phyloP scores from a whole-genome alignment of 2,329 filamentous ascomycete genomes.

The Epichloe scottii region DNA sequence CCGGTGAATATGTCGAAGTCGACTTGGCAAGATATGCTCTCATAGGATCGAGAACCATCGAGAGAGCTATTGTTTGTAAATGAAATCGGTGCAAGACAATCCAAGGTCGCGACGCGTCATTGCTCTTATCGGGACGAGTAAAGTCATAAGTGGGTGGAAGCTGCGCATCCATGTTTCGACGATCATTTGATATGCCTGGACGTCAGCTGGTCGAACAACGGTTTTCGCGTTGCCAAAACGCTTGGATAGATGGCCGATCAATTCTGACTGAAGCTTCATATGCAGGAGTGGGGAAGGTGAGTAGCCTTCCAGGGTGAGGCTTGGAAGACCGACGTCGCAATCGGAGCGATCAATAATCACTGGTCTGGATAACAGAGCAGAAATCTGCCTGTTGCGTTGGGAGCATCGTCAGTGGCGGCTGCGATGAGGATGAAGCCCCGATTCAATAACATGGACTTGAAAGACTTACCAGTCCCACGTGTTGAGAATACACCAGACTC shows the following conservation, averaged over 20 bases:
- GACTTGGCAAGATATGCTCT: slow-evolving; percentile 31
- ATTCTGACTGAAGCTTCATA: slow-evolving; percentile 24
- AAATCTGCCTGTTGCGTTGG: slow-evolving; percentile 18
- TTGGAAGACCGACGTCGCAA: slow-evolving; percentile 20
- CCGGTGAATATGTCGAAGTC: slow-evolving; percentile 14
- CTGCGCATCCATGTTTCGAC: slow-evolving; percentile 30
- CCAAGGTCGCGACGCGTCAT: slow-evolving; percentile 29
- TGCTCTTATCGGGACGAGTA: slow-evolving; percentile 25
- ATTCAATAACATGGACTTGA: not conserved
- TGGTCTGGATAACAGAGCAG: slow-evolving; percentile 19
- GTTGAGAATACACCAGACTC: slow-evolving; percentile 25
- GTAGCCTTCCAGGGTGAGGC: slow-evolving; percentile 20
- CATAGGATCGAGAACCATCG: slow-evolving; percentile 32
- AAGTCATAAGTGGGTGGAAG: slow-evolving; percentile 28
- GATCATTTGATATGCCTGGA: slow-evolving; percentile 19
- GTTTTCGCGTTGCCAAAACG: slow-evolving; percentile 20
- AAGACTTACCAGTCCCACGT: slow-evolving; percentile 25
- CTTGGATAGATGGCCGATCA: slow-evolving; percentile 19
- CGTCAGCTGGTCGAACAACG: slow-evolving; percentile 16
- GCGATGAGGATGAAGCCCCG: not conserved
- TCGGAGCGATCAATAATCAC: slow-evolving; percentile 23
- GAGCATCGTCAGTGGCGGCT: too few species aligned
- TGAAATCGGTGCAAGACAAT: slow-evolving; percentile 33
- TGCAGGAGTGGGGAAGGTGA: slow-evolving; percentile 20
- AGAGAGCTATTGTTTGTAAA: slow-evolving; percentile 30